These are phyloP conservation scores for Moesziomyces globuligerus DNA, from an alignment of 1,284 basidiomycete species.

Conservation along the genomic window DNA sequence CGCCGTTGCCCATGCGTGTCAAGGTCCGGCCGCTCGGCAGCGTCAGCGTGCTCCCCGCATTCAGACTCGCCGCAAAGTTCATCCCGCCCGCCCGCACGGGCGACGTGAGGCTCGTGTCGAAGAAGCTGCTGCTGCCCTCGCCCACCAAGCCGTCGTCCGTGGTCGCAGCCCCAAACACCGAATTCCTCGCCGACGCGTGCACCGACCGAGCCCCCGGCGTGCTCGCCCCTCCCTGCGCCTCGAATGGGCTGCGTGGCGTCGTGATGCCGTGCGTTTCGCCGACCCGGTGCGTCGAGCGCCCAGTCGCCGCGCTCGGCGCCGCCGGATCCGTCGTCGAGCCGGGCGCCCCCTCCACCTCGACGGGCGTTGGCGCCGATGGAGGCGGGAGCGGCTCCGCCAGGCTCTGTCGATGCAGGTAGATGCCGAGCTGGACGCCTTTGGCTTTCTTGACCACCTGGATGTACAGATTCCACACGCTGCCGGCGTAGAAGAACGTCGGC, in stretches of 20 bases:
- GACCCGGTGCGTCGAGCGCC: constrained; percentile 8
- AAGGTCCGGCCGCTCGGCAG: constrained; percentile 32
- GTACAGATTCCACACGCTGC: constrained; percentile 85
- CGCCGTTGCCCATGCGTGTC: constrained; percentile 16
- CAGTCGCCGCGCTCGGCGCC: constrained; percentile 1
- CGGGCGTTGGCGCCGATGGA: constrained; percentile 68
- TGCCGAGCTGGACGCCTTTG: constrained; percentile 79
- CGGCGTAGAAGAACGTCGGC: constrained; percentile 70
- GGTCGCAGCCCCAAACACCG: constrained; percentile 1
- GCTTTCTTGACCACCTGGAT: constrained; percentile 83
- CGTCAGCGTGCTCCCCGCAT: constrained; percentile 25
- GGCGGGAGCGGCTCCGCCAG: constrained; percentile 72
- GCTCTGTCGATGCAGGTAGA: constrained; percentile 88
- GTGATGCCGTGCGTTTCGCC: constrained; percentile 6
- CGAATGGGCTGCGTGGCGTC: constrained; percentile 7
- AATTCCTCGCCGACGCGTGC: constrained; percentile 7
- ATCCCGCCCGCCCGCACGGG: constrained; percentile 24
- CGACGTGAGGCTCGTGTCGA: constrained; percentile 33
- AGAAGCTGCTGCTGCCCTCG: constrained; percentile 27
- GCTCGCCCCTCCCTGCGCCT: background rate
- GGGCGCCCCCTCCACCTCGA: constrained; percentile 5
- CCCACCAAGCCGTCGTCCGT: constrained; percentile 4
- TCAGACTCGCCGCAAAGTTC: background rate
- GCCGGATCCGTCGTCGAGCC: background rate
- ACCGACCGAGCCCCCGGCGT: constrained; percentile 1